These are phyloP conservation scores for Parathielavia hyrcaniae DNA, from an alignment of 495 filamentous ascomycete genomes.

Conservation along the genomic window DNA sequence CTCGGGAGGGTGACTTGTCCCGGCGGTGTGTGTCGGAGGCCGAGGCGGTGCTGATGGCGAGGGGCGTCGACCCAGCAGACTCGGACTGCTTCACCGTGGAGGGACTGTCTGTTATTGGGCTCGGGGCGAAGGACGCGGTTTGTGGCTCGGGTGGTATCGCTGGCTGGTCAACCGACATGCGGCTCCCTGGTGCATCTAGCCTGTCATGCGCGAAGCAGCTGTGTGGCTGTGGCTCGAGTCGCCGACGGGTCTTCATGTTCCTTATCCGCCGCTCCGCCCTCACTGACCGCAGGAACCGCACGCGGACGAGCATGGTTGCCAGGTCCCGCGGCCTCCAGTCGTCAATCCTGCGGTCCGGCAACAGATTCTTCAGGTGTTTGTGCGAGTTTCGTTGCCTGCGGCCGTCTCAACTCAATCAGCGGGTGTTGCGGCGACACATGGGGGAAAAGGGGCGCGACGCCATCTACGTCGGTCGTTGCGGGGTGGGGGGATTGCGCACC, in stretches of 20 bases:
- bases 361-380: conserved; percentile 31
- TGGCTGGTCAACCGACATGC: conserved; percentile 1
- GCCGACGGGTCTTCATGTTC: conserved; percentile 18
- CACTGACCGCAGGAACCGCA: conserved; percentile 31
- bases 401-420: conserved; percentile 10
- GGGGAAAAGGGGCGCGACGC: not conserved
- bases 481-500: conserved; percentile 21
- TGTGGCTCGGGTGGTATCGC: conserved; percentile 1
- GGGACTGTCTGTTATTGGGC: conserved; percentile 8
- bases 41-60: conserved; percentile 18
- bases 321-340: conserved; percentile 33
- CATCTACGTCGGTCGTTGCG: not conserved
- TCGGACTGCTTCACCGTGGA: conserved; percentile 19
- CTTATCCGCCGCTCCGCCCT: conserved; percentile 25
- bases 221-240: conserved; percentile 14
- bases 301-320: conserved; percentile 28
- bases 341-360: conserved; percentile 34
- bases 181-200: not conserved
- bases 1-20: conserved; percentile 26
- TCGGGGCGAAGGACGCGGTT: conserved; percentile 4
- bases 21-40: conserved; percentile 21
- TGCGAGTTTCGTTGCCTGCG: conserved; percentile 33
- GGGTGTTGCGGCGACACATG: not conserved
- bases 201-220: not conserved
- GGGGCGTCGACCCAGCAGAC: conserved; percentile 23